phyloP scores from a whole-genome alignment of 2,329 filamentous ascomycete species.

The Sordariomycetes sp. region DNA sequence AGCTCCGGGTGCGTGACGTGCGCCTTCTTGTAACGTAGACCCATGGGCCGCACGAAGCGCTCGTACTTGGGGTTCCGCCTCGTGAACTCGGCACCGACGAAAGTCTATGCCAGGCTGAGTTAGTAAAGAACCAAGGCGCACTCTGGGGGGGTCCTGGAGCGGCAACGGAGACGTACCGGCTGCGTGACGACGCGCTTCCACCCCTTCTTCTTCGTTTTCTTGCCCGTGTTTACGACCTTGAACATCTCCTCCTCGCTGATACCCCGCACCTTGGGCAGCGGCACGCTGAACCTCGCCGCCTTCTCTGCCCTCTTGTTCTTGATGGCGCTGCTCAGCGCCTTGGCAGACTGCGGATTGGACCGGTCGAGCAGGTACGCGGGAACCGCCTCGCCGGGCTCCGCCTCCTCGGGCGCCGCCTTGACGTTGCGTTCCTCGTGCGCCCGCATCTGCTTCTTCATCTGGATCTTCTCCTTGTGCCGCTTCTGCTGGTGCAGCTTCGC shows the following conservation, averaged over 20 bases:
- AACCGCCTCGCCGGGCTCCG: constrained; percentile 69
- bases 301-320: constrained; percentile 94
- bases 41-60: constrained; percentile 37
- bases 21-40: constrained; percentile 35
- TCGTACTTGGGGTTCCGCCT: constrained; percentile 72
- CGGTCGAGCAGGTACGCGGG: constrained; percentile 91
- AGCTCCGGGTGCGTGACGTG: constrained; percentile 61
- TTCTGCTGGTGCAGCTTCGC: constrained; percentile 92
- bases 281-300: constrained; percentile 84
- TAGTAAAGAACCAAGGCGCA: constrained; percentile 17
- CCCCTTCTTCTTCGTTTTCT: constrained; percentile 81
- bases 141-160: too few relatives aligned
- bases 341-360: constrained; percentile 37
- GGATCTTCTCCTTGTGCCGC: constrained; percentile 93
- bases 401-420: constrained; percentile 63
- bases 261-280: constrained; percentile 83
- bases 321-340: constrained; percentile 72
- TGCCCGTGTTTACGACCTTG: constrained; percentile 89
- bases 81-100: constrained; percentile 86
- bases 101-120: constrained; percentile 27
- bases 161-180: constrained; percentile 14
- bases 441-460: constrained; percentile 91
- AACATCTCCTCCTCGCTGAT: constrained; percentile 98
- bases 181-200: constrained; percentile 59
- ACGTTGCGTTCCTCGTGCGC: constrained; percentile 93